Evolutionary conservation across 139 green algal species (phyloP).

Genomic region (Tetradesmus obliquus): DNA sequence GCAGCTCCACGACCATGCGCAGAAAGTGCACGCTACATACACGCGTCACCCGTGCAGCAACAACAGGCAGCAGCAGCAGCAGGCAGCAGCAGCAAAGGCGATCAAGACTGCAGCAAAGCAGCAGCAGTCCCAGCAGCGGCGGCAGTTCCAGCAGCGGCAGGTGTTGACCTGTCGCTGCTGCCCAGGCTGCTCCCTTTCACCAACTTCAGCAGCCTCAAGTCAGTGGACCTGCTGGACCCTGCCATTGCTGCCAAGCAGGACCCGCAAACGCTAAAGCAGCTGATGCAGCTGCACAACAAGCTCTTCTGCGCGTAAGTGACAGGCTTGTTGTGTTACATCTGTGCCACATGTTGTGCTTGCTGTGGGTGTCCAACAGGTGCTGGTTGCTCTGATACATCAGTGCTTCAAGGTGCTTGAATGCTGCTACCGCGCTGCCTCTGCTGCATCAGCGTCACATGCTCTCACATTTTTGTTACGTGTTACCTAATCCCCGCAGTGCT

Average conservation of each 20-base stretch:
- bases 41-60: neutral
- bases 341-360: neutral
- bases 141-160: neutral
- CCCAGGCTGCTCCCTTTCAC: neutral
- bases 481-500: neutral
- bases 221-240: neutral
- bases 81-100: neutral
- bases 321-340: neutral
- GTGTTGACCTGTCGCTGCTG: neutral
- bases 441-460: neutral
- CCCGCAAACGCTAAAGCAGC: neutral
- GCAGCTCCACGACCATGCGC: neutral
- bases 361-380: too few species aligned
- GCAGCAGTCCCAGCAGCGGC: neutral
- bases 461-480: neutral
- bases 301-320: neutral
- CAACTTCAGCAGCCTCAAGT: neutral
- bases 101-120: neutral
- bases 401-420: too few species aligned
- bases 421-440: too few species aligned
- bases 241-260: neutral
- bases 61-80: neutral
- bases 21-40: neutral
- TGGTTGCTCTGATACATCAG: too few species aligned
- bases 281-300: neutral